Percentiles rank a stretch among this genome's conserved stretches.
Evolutionary conservation across 2,329 filamentous ascomycete species (phyloP).

Genomic region (Alternaria gaisen): DNA sequence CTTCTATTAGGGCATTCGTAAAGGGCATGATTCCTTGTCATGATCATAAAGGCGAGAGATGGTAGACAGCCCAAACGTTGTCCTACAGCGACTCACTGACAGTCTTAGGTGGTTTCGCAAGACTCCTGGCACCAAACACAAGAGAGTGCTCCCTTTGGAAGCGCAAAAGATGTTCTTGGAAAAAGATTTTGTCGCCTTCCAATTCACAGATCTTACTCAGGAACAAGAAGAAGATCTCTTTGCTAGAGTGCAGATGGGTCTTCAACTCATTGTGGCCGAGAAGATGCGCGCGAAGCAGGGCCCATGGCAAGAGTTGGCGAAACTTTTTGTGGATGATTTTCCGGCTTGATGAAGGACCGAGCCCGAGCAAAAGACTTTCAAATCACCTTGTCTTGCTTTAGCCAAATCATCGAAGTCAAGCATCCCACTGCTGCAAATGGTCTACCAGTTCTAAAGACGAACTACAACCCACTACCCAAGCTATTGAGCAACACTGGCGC

Average conservation of each 20-base stretch:
- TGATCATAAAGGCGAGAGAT: conserved; percentile 54
- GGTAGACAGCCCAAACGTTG: conserved; percentile 39
- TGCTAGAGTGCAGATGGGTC: conserved; percentile 57
- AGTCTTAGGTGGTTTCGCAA: conserved; percentile 37
- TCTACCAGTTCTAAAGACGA: conserved; percentile 36
- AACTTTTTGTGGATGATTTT: conserved; percentile 56
- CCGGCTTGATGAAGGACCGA: conserved; percentile 39
- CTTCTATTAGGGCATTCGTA: conserved; percentile 57
- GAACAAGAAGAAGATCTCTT: conserved; percentile 60
- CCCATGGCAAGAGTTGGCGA: conserved; percentile 57
- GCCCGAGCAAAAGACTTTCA: conserved; percentile 47
- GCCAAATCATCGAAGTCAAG: conserved; percentile 49
- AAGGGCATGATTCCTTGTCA: conserved; percentile 56
- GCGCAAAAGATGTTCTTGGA: conserved; percentile 50
- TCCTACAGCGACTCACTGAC: conserved; percentile 11
- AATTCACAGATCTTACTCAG: conserved; percentile 52
- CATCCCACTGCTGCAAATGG: conserved; percentile 36
- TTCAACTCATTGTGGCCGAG: conserved; percentile 56
- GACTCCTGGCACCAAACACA: conserved; percentile 13
- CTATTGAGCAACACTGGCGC: conserved; percentile 38
- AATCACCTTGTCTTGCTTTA: conserved; percentile 46
- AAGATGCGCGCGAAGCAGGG: conserved; percentile 58
- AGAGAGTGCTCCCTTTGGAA: conserved; percentile 47
- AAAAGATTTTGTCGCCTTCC: conserved; percentile 55
- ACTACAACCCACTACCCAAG: conserved; percentile 28